A percentile compares a stretch with the other conserved stretches of the same genome.
Evolutionary conservation across 1,139 yeast genomes (phyloP).

Genomic region (Geotrichum macrosporum): DNA sequence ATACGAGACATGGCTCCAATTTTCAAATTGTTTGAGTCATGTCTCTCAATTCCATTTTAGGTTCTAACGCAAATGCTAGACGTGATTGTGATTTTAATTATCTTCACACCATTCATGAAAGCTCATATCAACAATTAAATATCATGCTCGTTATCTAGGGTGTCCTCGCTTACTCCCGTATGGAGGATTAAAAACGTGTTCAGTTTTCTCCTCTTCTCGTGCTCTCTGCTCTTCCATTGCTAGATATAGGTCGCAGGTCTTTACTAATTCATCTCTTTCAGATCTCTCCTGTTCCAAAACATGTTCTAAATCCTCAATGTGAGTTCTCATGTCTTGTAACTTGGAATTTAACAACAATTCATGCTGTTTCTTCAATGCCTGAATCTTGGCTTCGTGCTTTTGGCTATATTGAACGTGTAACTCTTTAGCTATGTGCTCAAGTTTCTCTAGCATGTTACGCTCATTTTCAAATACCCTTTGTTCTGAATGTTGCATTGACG

Average conservation of each 20-base stretch:
- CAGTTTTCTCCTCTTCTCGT: slow-evolving; percentile 13
- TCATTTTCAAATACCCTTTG: slow-evolving; percentile 40
- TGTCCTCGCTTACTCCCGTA: not conserved
- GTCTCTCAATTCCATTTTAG: too few species aligned
- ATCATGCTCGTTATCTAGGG: not conserved
- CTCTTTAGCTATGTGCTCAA: slow-evolving; percentile 59
- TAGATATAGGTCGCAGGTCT: slow-evolving; percentile 47
- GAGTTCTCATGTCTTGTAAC: slow-evolving; percentile 32
- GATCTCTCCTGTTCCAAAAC: slow-evolving; percentile 47
- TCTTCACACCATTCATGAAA: too few species aligned
- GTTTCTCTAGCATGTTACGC: slow-evolving; percentile 42
- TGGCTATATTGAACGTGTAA: slow-evolving; percentile 63
- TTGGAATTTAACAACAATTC: slow-evolving; percentile 41
- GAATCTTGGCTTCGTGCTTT: slow-evolving; percentile 64
- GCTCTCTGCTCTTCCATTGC: slow-evolving; percentile 23
- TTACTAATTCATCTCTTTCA: slow-evolving; percentile 54
- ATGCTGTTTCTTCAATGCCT: slow-evolving; percentile 49
- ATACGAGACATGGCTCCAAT: too few species aligned
- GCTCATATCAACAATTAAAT: too few species aligned
- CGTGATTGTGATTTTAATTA: too few species aligned
- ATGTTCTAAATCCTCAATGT: slow-evolving; percentile 43
- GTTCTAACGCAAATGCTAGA: too few species aligned
- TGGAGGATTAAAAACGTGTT: not conserved
- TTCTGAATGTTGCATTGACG: slow-evolving; percentile 26
- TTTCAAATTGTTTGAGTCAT: too few species aligned